Conservation (phyloP, 1,284 basidiomycete species). For the Marasmius oreades region DNA sequence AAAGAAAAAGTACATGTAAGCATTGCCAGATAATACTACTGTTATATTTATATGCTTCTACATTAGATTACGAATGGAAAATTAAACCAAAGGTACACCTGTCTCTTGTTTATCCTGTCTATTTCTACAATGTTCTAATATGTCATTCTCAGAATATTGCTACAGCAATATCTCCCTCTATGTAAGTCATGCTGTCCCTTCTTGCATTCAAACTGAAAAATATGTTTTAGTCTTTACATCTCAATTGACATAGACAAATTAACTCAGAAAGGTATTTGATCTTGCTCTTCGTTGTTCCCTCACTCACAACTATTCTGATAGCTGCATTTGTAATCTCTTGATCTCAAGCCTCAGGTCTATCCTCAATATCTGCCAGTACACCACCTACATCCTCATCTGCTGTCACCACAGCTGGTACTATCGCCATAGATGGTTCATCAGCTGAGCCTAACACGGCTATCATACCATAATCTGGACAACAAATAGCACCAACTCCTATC, state of each 20-base stretch:
- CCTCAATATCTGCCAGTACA: no score
- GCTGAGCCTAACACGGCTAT: no score
- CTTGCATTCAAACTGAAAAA: no score
- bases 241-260: no score
- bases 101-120: not conserved
- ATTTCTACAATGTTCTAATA: not conserved
- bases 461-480: not conserved
- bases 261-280: no score
- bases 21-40: not conserved
- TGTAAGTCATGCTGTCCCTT: not conserved
- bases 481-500: not conserved
- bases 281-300: no score
- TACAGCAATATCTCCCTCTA: not conserved
- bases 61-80: not conserved
- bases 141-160: not conserved
- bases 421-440: not conserved
- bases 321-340: no score
- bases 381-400: no score
- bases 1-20: not conserved
- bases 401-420: not conserved
- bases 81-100: not conserved
- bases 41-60: not conserved
- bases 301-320: no score
- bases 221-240: no score
- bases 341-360: no score